Conservation (phyloP, 306 rosid species). For the Medicago ruthenica region DNA sequence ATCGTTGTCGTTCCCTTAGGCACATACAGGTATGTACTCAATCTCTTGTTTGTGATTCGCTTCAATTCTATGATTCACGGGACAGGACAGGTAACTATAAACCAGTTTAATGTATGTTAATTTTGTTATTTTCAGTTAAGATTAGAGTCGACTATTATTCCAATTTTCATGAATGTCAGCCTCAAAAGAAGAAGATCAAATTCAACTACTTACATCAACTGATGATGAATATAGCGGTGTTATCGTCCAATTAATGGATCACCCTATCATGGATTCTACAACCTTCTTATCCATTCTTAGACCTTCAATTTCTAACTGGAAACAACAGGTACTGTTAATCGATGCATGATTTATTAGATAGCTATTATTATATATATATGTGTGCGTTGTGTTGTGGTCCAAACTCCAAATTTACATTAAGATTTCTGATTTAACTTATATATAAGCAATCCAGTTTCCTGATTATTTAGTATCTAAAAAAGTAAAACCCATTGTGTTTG, state of each 20-base stretch:
- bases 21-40: too few species aligned
- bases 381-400: too few species aligned
- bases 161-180: neutral
- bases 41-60: too few species aligned
- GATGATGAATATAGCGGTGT: constrained; percentile 77
- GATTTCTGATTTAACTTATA: constrained; percentile 18
- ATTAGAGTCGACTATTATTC: neutral
- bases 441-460: constrained; percentile 17
- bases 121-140: neutral
- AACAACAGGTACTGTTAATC: constrained; percentile 57
- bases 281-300: constrained; percentile 57
- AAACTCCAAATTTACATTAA: constrained; percentile 2
- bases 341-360: constrained; percentile 1
- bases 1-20: too few species aligned
- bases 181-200: constrained; percentile 35
- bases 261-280: constrained; percentile 56
- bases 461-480: neutral
- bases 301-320: constrained; percentile 80
- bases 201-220: constrained; percentile 55
- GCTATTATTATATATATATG: too few species aligned
- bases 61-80: too few species aligned
- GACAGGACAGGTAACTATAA: too few species aligned
- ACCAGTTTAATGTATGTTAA: too few species aligned
- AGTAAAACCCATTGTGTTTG: neutral
- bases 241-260: constrained; percentile 58